Evolutionary conservation across 2,329 filamentous ascomycete species (phyloP), one percentile per base, ranked within the genome.

Genomic region (Acrocalymma vagum): DNA sequence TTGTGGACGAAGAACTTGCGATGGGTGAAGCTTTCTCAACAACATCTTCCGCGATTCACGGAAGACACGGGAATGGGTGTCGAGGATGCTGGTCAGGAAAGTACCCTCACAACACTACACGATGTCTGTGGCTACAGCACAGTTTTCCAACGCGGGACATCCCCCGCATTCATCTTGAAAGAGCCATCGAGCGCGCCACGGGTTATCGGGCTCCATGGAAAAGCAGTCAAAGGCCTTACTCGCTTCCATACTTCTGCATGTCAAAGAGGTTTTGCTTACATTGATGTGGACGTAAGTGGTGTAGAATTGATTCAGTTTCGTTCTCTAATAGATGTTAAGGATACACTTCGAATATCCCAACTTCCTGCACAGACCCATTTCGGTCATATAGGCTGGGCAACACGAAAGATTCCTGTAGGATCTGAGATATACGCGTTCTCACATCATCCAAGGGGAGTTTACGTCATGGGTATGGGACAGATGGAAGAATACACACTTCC

Each of bases 81-180:
- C 0, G 70, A 76, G 11, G 76, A 83, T 15, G 74, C 53, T 41
- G 63, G 63, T 42, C 48, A 66, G 47, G 43, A 75, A 36, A 64
- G 70, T 31, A 76, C 84, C 0, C 72, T 91, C 25, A 75, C 81
- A 2, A 71, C 76, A 1, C 79, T 87, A 28, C 60, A 74, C 39
- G 85, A 89, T 41, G 64, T 96, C n/a, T 83, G 80, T 20, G 90
- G 90, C 3, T 91, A 92, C 65, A 86, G 83, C 60, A 82, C 88
- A 1, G 85, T 97, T 1, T 94, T 96, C 62, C 78, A 96, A 33
- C 85, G 90, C 1, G 92, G 93, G 0, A 71, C 79, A 4, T 90
- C 90, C 1, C 88, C 93, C 0, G 86, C 84, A 42, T 92, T 97
- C 65, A 74, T 99, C 29, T 67, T 96, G 28, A 95, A 89, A 60